phyloP scores from a whole-genome alignment of 371 early-diverging fungal genomes.

The Rhizopus delemar region DNA sequence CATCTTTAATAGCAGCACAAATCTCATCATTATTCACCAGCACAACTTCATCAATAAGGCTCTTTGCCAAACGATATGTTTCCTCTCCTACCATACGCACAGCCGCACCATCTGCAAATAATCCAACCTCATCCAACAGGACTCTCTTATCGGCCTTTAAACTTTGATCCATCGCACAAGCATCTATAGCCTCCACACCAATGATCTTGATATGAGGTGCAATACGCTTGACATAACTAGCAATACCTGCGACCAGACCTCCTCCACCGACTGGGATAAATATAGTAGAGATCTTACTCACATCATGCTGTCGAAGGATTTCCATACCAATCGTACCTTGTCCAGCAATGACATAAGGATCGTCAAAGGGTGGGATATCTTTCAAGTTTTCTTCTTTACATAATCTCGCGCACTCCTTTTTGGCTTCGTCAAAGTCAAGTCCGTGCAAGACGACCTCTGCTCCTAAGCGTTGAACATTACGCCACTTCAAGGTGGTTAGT shows the following conservation, averaged over 20 bases:
- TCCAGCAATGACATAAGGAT: slow-evolving; percentile 97
- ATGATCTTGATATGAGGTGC: slow-evolving; percentile 83
- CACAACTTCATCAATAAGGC: slow-evolving; percentile 80
- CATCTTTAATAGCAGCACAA: slow-evolving; percentile 97
- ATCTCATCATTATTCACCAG: slow-evolving; percentile 93
- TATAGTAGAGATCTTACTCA: slow-evolving; percentile 77
- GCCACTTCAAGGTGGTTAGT: slow-evolving; percentile 58
- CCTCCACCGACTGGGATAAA: slow-evolving; percentile 95
- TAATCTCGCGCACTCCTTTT: slow-evolving; percentile 78
- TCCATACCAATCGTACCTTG: slow-evolving; percentile 97
- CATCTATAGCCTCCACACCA: slow-evolving; percentile 91
- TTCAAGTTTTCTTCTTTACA: slow-evolving; percentile 69
- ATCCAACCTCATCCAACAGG: slow-evolving; percentile 78
- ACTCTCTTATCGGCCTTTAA: slow-evolving; percentile 65
- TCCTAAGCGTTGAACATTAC: slow-evolving; percentile 89
- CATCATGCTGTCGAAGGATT: slow-evolving; percentile 78
- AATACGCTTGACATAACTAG: slow-evolving; percentile 86
- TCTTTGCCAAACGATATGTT: slow-evolving; percentile 74
- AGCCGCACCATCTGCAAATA: slow-evolving; percentile 97
- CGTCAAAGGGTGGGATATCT: slow-evolving; percentile 92
- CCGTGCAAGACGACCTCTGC: slow-evolving; percentile 87
- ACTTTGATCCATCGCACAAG: slow-evolving; percentile 86
- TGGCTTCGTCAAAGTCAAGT: slow-evolving; percentile 93
- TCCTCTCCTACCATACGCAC: slow-evolving; percentile 90
- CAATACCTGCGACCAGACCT: slow-evolving; percentile 90